Evolutionary conservation across 805 yeast genomes (phyloP), one percentile per base, ranked within the genome.

Genomic region (Hanseniaspora valbyensis): DNA sequence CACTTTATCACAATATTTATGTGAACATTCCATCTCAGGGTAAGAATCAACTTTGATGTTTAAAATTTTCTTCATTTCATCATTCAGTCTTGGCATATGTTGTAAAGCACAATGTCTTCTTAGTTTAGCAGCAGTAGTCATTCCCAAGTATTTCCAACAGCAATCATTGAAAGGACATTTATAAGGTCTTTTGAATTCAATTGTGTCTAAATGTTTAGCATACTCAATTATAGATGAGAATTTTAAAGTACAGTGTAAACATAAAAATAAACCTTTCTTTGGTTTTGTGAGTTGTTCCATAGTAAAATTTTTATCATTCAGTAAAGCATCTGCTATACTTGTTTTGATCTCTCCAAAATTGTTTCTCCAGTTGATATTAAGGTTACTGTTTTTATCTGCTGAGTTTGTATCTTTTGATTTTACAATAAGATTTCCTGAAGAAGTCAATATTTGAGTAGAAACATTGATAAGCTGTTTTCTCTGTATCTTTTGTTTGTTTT

Each of bases 81-180:
- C 55, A 7, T 62, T 59, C 26, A 65, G 52, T 48, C 64, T 63
- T 32, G 57, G 55, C 39, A 59, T 62, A 56, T 75, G 79, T 49
- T 74, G 75, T 26, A 73, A 66, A 4, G 71, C 66, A 57, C 75
- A 70, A 53, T 75, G 79, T 54, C 80, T 65, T 54, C 70, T 65
- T 30, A 75, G 64, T 55, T 75, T 79, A 2, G 73, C 71, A 30
- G 69, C 59, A 36, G 77, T 66, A 10, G 75, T 73, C 25, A 75
- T 58, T 0, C 79, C 79, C 14, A 75, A 57, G 2, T 72, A 63
- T 32, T 69, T 67, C 73, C 77, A 75, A 2, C 74, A 73, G 56
- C 79, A 75, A 18, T 66, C 63, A 18, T 59, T 56, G 46, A 69
- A 66, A 1, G 74, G 75, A 53, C 79, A 75, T 45, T 71, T 72